Conservation (phyloP, 768 basidiomycete species). For the Suillus subluteus region DNA sequence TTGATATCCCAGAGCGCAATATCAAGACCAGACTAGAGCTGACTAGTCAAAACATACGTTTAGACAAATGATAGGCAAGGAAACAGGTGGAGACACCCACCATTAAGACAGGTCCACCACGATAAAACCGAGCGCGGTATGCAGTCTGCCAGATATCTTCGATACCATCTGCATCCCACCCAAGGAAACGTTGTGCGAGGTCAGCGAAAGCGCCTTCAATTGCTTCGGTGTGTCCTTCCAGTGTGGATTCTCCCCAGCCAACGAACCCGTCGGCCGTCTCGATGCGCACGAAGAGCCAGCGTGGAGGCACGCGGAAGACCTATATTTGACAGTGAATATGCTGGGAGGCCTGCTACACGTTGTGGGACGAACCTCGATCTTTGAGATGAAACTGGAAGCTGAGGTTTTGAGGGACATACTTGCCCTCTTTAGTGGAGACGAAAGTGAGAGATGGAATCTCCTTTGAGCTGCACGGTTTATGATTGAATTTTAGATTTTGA, state of each 20-base stretch:
- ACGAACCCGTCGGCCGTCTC: slow-evolving; percentile 63
- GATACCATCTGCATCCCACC: slow-evolving; percentile 65
- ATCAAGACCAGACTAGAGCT: slow-evolving; percentile 61
- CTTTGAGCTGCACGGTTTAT: background rate
- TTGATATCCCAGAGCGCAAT: slow-evolving; percentile 81
- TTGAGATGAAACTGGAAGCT: slow-evolving; percentile 27
- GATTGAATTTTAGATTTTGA: background rate
- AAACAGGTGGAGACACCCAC: slow-evolving; percentile 28
- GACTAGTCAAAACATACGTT: slow-evolving; percentile 35
- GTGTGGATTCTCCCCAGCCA: slow-evolving; percentile 77
- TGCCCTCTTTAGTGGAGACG: background rate
- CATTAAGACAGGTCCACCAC: slow-evolving; percentile 74
- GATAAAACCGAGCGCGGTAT: slow-evolving; percentile 71
- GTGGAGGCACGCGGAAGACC: slow-evolving; percentile 70
- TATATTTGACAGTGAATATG: slow-evolving; percentile 21
- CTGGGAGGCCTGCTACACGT: background rate
- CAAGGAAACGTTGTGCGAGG: slow-evolving; percentile 60
- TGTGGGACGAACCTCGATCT: slow-evolving; percentile 29
- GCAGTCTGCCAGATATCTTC: slow-evolving; percentile 75
- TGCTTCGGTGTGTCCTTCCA: slow-evolving; percentile 75
- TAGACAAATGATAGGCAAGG: background rate
- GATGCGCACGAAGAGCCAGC: slow-evolving; percentile 77
- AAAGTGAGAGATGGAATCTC: background rate
- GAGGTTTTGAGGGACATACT: slow-evolving; percentile 22
- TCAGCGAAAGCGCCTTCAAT: slow-evolving; percentile 68